phyloP scores from a whole-genome alignment of 2,329 filamentous ascomycete species.

The Cordyceps farinosa region DNA sequence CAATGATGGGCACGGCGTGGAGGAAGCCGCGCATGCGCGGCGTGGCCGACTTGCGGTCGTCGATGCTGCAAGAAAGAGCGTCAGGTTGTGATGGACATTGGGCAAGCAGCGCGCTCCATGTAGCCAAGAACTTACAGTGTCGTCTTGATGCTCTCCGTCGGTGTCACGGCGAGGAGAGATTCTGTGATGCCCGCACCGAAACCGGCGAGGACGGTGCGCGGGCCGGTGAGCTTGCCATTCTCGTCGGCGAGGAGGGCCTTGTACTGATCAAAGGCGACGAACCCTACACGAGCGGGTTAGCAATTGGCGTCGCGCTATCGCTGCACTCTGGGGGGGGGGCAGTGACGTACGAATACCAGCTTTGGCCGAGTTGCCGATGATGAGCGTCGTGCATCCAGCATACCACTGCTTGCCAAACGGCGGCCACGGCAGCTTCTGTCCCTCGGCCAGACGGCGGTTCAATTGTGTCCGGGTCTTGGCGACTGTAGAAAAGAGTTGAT shows the following conservation, averaged over 20 bases:
- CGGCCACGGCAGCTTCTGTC: conserved; percentile 89
- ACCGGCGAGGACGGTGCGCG: conserved; percentile 85
- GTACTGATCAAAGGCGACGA: conserved; percentile 95
- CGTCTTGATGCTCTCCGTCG: conserved; percentile 97
- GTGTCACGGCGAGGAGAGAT: conserved; percentile 87
- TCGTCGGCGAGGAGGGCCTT: conserved; percentile 78
- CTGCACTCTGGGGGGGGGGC: not conserved
- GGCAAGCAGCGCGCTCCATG: not conserved
- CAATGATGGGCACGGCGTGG: conserved; percentile 83
- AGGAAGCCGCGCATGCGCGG: conserved; percentile 90
- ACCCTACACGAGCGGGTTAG: conserved; percentile 49
- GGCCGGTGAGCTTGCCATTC: conserved; percentile 84
- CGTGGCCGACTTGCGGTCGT: conserved; percentile 82
- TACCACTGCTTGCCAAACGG: conserved; percentile 95
- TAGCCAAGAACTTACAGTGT: conserved; percentile 57
- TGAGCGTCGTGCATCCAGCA: conserved; percentile 92
- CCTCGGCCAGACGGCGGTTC: conserved; percentile 75
- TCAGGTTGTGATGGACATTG: not conserved
- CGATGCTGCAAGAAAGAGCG: conserved; percentile 58
- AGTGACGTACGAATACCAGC: conserved; percentile 78
- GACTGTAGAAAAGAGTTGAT: conserved; percentile 47
- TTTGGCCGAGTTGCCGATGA: conserved; percentile 95
- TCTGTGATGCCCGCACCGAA: conserved; percentile 95
- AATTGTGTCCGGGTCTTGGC: conserved; percentile 94
- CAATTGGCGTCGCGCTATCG: not conserved